Conservation (phyloP, 345 rosid genomes). For the Acer negundo region DNA sequence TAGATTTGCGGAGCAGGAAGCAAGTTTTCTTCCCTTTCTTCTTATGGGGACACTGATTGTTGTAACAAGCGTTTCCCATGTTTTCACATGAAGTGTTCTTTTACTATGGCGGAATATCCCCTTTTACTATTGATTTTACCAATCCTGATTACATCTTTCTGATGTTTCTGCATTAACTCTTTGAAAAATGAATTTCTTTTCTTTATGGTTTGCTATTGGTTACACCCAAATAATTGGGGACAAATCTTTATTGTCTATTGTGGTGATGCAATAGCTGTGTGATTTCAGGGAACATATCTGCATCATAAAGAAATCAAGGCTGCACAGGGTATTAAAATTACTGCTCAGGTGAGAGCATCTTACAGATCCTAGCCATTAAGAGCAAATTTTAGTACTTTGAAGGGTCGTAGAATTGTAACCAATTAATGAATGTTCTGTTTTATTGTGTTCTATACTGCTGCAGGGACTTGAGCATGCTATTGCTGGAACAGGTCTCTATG, state of each 20-base stretch:
- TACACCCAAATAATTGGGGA: background rate
- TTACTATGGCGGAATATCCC: background rate
- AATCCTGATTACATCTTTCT: background rate
- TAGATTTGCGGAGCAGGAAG: background rate
- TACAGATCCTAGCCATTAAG: background rate
- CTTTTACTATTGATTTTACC: background rate
- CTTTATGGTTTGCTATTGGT: background rate
- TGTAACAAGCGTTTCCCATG: background rate
- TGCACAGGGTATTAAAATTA: conserved; percentile 92
- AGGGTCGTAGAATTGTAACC: background rate
- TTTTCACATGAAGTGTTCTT: background rate
- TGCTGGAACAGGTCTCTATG: conserved; percentile 90
- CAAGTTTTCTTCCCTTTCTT: background rate
- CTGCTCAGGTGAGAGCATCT: conserved; percentile 69
- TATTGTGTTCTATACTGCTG: conserved; percentile 15
- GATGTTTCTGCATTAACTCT: background rate
- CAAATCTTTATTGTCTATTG: background rate
- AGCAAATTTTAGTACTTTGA: background rate
- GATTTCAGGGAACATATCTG: conserved; percentile 77
- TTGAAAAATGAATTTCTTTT: background rate
- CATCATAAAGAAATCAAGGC: conserved; percentile 94
- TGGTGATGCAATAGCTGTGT: conserved; percentile 25
- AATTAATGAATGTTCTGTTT: conserved; percentile 5
- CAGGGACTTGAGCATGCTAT: conserved; percentile 95
- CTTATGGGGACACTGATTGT: background rate